Evolutionary conservation across 2,329 filamentous ascomycete species (phyloP).

Genomic region (Fusarium tupiense): DNA sequence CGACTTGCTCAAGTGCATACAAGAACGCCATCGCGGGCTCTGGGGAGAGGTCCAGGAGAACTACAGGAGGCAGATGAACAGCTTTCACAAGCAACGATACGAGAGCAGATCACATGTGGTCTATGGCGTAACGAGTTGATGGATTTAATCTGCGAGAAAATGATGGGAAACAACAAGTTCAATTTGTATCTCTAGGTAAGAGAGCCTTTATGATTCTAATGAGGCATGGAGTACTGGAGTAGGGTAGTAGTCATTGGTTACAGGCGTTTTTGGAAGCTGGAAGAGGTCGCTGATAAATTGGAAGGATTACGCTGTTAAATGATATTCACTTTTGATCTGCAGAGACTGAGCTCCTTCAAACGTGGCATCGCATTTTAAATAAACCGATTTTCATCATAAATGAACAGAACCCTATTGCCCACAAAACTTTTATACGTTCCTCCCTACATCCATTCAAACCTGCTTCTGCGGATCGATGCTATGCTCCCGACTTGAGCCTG

Average conservation of each 20-base stretch:
- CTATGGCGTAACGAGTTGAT: constrained; percentile 25
- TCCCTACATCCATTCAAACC: neutral
- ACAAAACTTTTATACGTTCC: neutral
- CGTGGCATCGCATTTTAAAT: neutral
- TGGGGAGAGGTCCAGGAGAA: constrained; percentile 46
- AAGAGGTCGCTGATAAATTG: neutral
- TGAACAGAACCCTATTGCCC: neutral
- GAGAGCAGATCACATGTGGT: constrained; percentile 39
- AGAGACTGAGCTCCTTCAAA: neutral
- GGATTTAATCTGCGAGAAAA: neutral
- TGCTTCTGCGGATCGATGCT: constrained; percentile 36
- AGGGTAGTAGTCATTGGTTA: neutral
- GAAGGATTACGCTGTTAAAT: neutral
- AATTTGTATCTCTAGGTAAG: neutral
- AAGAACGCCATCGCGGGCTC: constrained; percentile 41
- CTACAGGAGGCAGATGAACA: constrained; percentile 39
- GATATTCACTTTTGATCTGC: neutral
- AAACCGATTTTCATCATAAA: neutral
- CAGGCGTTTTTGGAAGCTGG: neutral
- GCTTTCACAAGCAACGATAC: constrained; percentile 34
- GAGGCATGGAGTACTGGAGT: neutral
- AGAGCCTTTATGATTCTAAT: neutral
- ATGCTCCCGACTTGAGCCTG: constrained; percentile 35
- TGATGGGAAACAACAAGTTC: neutral
- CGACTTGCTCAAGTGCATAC: constrained; percentile 41